These are phyloP conservation scores for Macrocystidia cucumis DNA, from an alignment of 1,284 basidiomycete species.

Conservation along the genomic window DNA sequence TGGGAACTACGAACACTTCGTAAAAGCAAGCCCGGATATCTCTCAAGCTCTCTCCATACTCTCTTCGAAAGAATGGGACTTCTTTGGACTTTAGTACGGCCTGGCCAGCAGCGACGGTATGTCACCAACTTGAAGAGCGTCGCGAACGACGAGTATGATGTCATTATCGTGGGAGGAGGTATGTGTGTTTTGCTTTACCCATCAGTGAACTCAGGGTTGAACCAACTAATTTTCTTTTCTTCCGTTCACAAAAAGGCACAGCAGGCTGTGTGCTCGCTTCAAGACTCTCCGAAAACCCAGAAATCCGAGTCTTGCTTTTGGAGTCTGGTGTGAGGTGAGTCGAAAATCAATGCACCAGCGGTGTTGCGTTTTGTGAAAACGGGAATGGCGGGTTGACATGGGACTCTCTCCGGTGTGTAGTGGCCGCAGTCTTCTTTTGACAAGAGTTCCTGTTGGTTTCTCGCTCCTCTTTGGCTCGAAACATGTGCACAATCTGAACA, in stretches of 20 bases:
- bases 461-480: constrained; percentile 31
- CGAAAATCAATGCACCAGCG: background rate
- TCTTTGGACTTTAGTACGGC: too few species aligned
- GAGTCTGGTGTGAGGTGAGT: constrained; percentile 58
- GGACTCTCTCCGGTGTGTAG: constrained; percentile 16
- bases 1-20: too few species aligned
- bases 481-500: constrained; percentile 45
- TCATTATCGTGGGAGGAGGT: constrained; percentile 61
- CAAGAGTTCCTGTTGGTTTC: constrained; percentile 34
- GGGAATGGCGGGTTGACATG: too few species aligned
- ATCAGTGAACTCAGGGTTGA: constrained; percentile 6
- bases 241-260: constrained; percentile 36
- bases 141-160: constrained; percentile 44
- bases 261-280: constrained; percentile 62
- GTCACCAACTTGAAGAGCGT: too few species aligned
- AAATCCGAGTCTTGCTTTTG: constrained; percentile 48
- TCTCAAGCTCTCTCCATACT: too few species aligned
- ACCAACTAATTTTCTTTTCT: background rate
- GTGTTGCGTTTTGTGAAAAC: too few species aligned
- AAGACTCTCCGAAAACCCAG: constrained; percentile 51
- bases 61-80: too few species aligned
- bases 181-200: background rate
- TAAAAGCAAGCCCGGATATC: too few species aligned
- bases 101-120: too few species aligned
- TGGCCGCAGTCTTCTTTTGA: constrained; percentile 27